Evolutionary conservation across 805 yeast species (phyloP).

Genomic region (Starmerella bombi): DNA sequence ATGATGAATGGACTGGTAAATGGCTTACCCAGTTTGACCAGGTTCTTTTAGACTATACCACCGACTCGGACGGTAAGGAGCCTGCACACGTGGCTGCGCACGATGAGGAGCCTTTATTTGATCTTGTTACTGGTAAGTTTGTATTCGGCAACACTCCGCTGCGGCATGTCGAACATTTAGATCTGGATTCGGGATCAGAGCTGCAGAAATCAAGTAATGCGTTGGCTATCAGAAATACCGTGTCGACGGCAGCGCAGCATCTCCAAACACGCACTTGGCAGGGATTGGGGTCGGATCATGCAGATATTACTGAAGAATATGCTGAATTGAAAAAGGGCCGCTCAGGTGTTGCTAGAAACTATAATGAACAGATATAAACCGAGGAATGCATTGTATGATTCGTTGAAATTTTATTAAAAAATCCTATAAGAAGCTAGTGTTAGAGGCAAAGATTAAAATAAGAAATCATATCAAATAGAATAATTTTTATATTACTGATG

Average conservation of each 20-base stretch:
- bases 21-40: constrained; percentile 78
- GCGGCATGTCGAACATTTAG: constrained; percentile 50
- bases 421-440: neutral
- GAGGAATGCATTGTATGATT: neutral
- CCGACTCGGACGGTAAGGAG: constrained; percentile 13
- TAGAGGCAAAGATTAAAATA: no score
- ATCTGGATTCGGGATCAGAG: constrained; percentile 35
- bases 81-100: constrained; percentile 26
- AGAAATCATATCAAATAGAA: no score
- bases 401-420: neutral
- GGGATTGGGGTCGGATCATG: constrained; percentile 79
- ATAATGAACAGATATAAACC: constrained; percentile 64
- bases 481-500: neutral
- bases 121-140: constrained; percentile 73
- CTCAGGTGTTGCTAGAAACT: constrained; percentile 83
- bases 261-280: constrained; percentile 68
- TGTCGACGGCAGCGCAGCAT: constrained; percentile 74
- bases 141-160: constrained; percentile 63
- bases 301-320: constrained; percentile 43
- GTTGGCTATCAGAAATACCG: constrained; percentile 59
- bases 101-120: constrained; percentile 67
- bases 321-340: constrained; percentile 74
- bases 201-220: constrained; percentile 19
- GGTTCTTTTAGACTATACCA: constrained; percentile 27
- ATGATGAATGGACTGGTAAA: constrained; percentile 80